These are phyloP conservation scores for Eutypa lata DNA, from an alignment of 2,329 filamentous ascomycete species.

Conservation along the genomic window DNA sequence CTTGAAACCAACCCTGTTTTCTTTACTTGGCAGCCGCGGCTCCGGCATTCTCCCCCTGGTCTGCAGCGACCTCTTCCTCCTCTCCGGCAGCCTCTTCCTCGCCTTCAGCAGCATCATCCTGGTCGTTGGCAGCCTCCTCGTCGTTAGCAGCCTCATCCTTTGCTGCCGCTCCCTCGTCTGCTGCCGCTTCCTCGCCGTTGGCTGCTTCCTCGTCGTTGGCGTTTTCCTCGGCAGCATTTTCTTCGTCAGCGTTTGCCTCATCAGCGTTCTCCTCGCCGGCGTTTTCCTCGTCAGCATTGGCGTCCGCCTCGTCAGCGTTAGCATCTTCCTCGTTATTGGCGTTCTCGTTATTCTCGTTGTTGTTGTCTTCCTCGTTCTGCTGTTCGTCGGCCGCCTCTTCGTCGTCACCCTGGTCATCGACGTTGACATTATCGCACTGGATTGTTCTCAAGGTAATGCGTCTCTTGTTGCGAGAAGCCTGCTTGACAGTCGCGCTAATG, in stretches of 20 bases:
- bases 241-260: not conserved
- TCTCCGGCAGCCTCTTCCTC: not conserved
- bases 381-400: not conserved
- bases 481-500: constrained; percentile 19
- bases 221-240: not conserved
- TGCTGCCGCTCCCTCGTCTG: not conserved
- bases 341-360: not conserved
- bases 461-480: constrained; percentile 16
- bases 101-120: not conserved
- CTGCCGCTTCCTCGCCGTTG: not conserved
- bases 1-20: too few species aligned
- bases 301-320: not conserved
- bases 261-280: not conserved
- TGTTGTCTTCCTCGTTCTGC: not conserved
- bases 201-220: not conserved
- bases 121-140: not conserved
- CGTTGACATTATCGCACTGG: constrained; percentile 10
- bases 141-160: not conserved
- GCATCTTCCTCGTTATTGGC: not conserved
- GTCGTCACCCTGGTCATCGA: not conserved
- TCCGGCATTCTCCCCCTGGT: not conserved
- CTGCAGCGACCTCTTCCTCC: not conserved
- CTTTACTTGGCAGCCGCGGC: not conserved
- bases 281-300: not conserved
- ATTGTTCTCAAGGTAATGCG: constrained; percentile 17